A percentile compares a stretch with the other conserved stretches of the same genome.
These are phyloP conservation scores for Aspergillus fischeri DNA, from an alignment of 2,329 filamentous ascomycete species.

Conservation along the genomic window DNA sequence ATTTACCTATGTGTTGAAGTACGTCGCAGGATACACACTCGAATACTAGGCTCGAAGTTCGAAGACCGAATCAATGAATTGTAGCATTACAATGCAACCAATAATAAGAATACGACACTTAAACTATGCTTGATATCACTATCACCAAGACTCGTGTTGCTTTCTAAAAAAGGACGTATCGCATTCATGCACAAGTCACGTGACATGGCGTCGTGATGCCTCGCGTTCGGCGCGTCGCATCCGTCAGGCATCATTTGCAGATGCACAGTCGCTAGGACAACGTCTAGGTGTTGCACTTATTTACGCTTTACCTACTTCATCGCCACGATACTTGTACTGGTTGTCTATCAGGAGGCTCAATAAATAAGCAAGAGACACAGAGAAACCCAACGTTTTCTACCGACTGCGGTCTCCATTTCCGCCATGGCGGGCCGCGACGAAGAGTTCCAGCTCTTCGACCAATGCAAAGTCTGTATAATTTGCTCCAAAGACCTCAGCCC, in stretches of 20 bases:
- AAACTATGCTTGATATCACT: neutral
- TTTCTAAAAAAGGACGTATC: neutral
- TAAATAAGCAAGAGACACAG: neutral
- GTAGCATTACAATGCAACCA: neutral
- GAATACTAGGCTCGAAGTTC: neutral
- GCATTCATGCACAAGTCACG: conserved; percentile 9
- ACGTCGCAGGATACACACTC: neutral
- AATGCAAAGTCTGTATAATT: conserved; percentile 45
- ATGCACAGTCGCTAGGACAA: neutral
- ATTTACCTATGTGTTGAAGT: too few relatives aligned
- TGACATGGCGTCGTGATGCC: conserved; percentile 21
- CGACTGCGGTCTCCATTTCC: neutral
- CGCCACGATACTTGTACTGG: neutral
- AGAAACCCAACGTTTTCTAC: neutral
- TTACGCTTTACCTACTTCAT: neutral
- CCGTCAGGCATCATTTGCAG: neutral
- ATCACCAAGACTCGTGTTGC: neutral
- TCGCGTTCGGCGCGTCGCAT: conserved; percentile 20
- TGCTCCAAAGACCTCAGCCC: conserved; percentile 37
- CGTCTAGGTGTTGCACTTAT: neutral
- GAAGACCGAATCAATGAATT: neutral
- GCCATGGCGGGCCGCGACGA: conserved; percentile 26
- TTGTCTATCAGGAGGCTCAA: neutral
- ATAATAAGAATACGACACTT: neutral
- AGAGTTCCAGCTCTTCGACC: conserved; percentile 39